Evolutionary conservation across 169 alveolate genomes (phyloP).

Genomic region (Babesia bigemina): DNA sequence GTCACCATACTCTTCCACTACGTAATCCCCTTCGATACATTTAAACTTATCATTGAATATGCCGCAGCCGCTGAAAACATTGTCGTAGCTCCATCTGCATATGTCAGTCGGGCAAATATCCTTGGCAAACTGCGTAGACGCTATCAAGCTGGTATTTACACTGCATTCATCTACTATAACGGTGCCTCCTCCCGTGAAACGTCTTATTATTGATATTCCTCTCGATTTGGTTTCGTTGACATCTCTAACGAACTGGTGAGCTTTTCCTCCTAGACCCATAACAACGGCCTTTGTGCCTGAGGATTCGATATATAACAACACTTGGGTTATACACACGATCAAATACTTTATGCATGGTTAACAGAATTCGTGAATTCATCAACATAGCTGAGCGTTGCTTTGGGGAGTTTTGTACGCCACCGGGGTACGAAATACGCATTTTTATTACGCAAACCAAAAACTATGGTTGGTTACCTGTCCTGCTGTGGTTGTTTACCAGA

Average conservation of each 20-base stretch:
- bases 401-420: neutral
- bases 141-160: conserved; percentile 65
- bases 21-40: conserved; percentile 59
- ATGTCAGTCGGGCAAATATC: conserved; percentile 16
- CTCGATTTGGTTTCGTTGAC: conserved; percentile 40
- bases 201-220: conserved; percentile 57
- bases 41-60: conserved; percentile 28
- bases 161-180: conserved; percentile 70
- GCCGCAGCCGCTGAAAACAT: conserved; percentile 16
- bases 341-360: neutral
- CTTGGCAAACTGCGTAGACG: conserved; percentile 55
- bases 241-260: conserved; percentile 61
- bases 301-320: neutral
- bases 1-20: conserved; percentile 5
- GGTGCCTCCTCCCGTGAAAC: conserved; percentile 83
- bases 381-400: neutral
- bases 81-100: conserved; percentile 49
- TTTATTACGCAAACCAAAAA: neutral
- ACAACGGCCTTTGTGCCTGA: conserved; percentile 55
- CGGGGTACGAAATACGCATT: neutral
- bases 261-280: conserved; percentile 73
- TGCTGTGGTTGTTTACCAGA: conserved; percentile 28
- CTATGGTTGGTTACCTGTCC: conserved; percentile 22
- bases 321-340: neutral
- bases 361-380: neutral